phyloP scores from a whole-genome alignment of 2,329 filamentous ascomycete genomes.

The Diaporthe australafricana region DNA sequence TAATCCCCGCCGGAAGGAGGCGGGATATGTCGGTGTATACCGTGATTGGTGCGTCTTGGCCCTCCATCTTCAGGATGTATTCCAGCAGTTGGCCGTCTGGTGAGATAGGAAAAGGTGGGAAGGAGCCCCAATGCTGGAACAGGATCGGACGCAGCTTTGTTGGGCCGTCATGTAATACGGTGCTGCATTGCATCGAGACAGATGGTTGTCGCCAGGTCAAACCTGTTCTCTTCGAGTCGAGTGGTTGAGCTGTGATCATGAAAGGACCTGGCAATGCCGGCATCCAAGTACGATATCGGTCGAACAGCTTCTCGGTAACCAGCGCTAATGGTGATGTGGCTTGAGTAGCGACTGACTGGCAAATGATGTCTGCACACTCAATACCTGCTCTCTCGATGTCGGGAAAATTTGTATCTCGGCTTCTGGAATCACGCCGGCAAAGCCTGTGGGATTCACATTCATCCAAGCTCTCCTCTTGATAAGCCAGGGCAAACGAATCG shows the following conservation, averaged over 20 bases:
- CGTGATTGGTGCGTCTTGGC: background rate
- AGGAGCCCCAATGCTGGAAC: background rate
- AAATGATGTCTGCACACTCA: background rate
- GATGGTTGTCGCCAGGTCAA: background rate
- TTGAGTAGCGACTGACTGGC: background rate
- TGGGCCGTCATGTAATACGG: background rate
- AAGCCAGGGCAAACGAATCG: background rate
- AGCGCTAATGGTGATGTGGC: background rate
- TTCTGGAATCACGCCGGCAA: background rate
- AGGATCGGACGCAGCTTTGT: too few species aligned
- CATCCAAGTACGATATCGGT: constrained; percentile 1
- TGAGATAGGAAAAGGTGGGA: background rate
- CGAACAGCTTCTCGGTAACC: background rate
- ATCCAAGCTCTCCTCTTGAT: background rate
- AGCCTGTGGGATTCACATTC: background rate
- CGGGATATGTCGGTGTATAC: background rate
- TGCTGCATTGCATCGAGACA: background rate
- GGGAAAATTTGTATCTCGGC: background rate
- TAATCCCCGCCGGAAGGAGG: fast-evolving
- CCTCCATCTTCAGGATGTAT: background rate
- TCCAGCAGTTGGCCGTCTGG: background rate
- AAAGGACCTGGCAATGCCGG: background rate
- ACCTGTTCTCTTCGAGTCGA: background rate
- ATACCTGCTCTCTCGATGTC: background rate
- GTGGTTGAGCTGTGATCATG: background rate